A percentile compares a stretch with the other conserved stretches of the same genome.
These are phyloP conservation scores for Microsporum canis DNA, from an alignment of 2,329 filamentous ascomycete genomes.

Conservation along the genomic window DNA sequence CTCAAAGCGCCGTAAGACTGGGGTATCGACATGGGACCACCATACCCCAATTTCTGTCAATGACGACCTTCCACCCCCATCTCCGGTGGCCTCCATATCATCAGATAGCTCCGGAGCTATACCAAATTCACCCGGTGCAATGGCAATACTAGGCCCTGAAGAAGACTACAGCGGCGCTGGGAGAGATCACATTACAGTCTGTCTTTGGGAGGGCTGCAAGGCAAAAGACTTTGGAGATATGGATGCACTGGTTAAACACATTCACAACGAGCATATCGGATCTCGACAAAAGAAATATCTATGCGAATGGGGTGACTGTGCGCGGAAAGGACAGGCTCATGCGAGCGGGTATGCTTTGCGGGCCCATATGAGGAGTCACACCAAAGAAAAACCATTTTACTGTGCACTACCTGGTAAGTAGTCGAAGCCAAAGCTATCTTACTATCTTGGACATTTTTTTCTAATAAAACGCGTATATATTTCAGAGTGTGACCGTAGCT, in stretches of 20 bases:
- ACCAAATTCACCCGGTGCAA: constrained; percentile 55
- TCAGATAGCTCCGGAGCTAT: constrained; percentile 83
- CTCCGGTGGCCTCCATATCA: constrained; percentile 60
- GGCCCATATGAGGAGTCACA: constrained; percentile 96
- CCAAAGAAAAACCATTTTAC: constrained; percentile 95
- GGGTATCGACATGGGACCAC: constrained; percentile 34
- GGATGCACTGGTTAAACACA: constrained; percentile 70
- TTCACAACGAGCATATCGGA: constrained; percentile 89
- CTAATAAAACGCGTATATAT: neutral
- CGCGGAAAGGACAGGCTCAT: constrained; percentile 77
- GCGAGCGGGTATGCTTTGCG: constrained; percentile 92
- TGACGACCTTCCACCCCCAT: constrained; percentile 32
- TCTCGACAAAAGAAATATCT: constrained; percentile 90
- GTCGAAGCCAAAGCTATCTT: neutral
- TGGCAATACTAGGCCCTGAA: constrained; percentile 32
- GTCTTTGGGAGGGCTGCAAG: constrained; percentile 65
- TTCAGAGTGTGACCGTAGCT: constrained; percentile 89
- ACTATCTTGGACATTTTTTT: neutral
- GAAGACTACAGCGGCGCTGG: constrained; percentile 58
- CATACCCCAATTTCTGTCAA: constrained; percentile 40
- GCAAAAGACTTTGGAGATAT: constrained; percentile 64
- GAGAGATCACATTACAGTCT: constrained; percentile 65
- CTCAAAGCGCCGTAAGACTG: constrained; percentile 39
- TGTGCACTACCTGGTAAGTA: constrained; percentile 74
- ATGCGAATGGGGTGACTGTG: constrained; percentile 94